Percentiles rank a stretch among this genome's conserved stretches.
Conservation (phyloP, 2,329 filamentous ascomycete genomes). For the Karstenula rhodostoma region DNA sequence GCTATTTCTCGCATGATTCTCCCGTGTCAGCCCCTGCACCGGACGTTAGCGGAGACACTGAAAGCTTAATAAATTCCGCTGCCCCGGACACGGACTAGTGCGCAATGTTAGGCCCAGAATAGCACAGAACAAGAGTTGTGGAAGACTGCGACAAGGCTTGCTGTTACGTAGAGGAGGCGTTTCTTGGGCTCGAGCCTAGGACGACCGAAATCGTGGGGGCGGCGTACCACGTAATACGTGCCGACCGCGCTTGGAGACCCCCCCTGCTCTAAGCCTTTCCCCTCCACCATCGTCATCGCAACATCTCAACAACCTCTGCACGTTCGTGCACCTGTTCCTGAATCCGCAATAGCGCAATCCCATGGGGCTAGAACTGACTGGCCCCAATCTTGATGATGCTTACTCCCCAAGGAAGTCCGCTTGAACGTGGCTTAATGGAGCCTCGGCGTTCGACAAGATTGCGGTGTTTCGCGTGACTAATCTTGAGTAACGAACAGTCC, state of each 20-base stretch:
- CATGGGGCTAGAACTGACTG: not conserved
- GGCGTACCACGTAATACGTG: not conserved
- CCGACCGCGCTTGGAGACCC: not conserved
- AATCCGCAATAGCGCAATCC: not conserved
- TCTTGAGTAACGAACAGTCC: not conserved
- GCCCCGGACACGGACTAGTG: not conserved
- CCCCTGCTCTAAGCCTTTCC: not conserved
- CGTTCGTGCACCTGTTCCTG: not conserved
- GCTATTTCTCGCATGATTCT: not conserved
- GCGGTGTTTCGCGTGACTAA: constrained; percentile 12
- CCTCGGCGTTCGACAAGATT: constrained; percentile 7
- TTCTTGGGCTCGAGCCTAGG: not conserved
- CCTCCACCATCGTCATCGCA: not conserved
- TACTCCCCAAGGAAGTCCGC: constrained; percentile 4
- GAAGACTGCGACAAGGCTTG: not conserved
- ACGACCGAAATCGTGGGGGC: not conserved
- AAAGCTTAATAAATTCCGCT: constrained; percentile 5
- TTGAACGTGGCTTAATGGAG: constrained; percentile 2
- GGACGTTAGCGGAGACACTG: constrained; percentile 5
- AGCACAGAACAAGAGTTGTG: not conserved
- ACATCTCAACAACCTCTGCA: not conserved
- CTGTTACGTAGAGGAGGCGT: not conserved
- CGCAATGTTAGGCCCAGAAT: not conserved
- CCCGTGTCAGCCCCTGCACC: not conserved
- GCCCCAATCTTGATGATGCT: not conserved